A percentile compares a stretch with the other conserved stretches of the same genome.
Evolutionary conservation across 1,284 basidiomycete genomes (phyloP).

Genomic region (Ceratobasidium sp.): DNA sequence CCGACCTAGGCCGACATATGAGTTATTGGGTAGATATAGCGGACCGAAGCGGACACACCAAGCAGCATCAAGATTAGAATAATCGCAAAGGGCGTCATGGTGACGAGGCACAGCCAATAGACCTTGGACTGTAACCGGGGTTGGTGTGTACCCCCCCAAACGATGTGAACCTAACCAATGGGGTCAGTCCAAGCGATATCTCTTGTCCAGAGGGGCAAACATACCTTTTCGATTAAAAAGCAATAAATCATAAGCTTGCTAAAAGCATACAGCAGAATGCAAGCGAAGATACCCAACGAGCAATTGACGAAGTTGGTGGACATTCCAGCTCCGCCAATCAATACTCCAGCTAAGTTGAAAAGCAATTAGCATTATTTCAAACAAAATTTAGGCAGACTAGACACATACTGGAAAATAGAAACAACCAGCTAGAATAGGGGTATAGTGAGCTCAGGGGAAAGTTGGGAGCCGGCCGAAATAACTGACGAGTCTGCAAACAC

Average conservation of each 20-base stretch:
- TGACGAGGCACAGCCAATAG: conserved; percentile 55
- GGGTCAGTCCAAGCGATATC: neutral
- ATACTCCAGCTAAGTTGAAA: conserved; percentile 1
- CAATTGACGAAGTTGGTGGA: conserved; percentile 53
- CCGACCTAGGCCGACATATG: conserved; percentile 52
- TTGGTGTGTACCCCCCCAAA: conserved; percentile 52
- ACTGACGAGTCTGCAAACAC: conserved; percentile 54
- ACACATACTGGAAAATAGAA: conserved; percentile 55
- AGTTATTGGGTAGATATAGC: neutral
- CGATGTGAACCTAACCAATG: conserved; percentile 55
- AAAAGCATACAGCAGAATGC: conserved; percentile 56
- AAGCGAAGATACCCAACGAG: conserved; percentile 55
- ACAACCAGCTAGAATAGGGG: conserved; percentile 50
- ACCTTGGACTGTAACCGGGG: conserved; percentile 54
- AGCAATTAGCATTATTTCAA: conserved; percentile 10
- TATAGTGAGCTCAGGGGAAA: conserved; percentile 21
- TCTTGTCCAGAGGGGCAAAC: conserved; percentile 19
- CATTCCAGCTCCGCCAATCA: conserved; percentile 55
- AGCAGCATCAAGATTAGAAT: conserved; percentile 55
- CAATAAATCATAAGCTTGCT: conserved; percentile 57
- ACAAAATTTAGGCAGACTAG: neutral
- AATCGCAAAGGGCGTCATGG: conserved; percentile 54
- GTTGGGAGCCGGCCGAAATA: neutral
- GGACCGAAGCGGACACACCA: conserved; percentile 49
- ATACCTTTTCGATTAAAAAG: conserved; percentile 54